Base-by-base conservation (phyloP, 1,284 basidiomycete genomes). In the Cryptococcus sp. region DNA sequence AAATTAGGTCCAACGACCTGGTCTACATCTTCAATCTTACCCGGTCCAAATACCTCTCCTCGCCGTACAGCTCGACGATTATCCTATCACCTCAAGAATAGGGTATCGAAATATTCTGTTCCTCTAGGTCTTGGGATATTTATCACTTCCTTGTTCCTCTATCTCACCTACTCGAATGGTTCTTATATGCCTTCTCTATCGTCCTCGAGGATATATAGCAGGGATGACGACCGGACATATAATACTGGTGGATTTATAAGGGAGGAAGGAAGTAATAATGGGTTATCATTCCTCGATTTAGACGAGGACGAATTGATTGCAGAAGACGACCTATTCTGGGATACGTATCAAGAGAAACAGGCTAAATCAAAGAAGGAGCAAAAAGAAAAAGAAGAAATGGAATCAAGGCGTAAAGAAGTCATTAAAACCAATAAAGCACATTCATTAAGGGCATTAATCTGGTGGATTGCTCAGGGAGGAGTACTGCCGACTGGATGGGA, bases 391-490 rank as follows among this genome's bases (percentile, higher is more conserved):
- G 56, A 51, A 13, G 57, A 64, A 42, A 23, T 62, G 24, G 36
- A 56, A 48, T 57, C 56, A 1, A 53, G 55, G 31, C 49, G 55
- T 21, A 43, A 49, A n/a, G 66, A 67, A 40, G 64, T 66, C 4
- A 45, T 59, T 11, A 50, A 62, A 31, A 56, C 57, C 7, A 59
- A 67, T 48, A 49, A 51, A 16, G 32, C 49, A 22, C 55, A 64
- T n/a, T 67, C 70, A 45, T 49, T 73, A 21, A 53, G 57, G 2
- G 56, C 68, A 1, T 53, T 75, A 24, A 51, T 70, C 7, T 70
- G 66, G 62, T 75, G 66, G 64, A 41, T 75, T 23, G 60, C 64
- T 3, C 61, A 68, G 47, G 68, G 66, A 13, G 72, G 72, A 16
- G 48, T 64, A 22, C 53, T 75, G 31, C 63, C 68, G 1, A 46